Conservation (phyloP, 2,329 filamentous ascomycete species). For the Talaromyces albobiverticillius region DNA sequence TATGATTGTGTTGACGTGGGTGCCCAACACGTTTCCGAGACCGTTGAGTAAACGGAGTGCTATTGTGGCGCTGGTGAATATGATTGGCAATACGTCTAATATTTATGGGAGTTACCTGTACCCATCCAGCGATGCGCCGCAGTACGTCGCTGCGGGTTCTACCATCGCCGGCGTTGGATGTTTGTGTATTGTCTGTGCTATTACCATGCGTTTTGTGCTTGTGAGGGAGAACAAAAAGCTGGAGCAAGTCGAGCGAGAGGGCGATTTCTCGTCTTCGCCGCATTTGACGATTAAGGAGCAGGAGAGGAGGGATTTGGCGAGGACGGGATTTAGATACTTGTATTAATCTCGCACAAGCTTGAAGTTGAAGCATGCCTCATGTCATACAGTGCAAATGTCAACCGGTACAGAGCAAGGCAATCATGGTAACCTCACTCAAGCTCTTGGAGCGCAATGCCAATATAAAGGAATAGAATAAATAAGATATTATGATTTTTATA, state of each 20-base stretch:
- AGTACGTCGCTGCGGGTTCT: background rate
- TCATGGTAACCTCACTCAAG: no score
- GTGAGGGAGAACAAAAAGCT: background rate
- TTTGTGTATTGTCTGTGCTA: background rate
- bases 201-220: background rate
- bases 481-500: background rate
- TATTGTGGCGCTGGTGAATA: conserved; percentile 35
- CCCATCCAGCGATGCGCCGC: background rate
- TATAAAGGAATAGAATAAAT: no score
- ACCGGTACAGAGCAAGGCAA: no score
- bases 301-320: background rate
- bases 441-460: no score
- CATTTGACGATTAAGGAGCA: background rate
- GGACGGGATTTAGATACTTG: background rate
- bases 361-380: no score
- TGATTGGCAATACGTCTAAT: conserved; percentile 25
- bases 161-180: background rate
- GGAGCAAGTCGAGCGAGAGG: background rate
- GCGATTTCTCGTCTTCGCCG: background rate
- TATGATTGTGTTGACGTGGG: conserved; percentile 37
- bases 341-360: background rate
- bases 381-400: no score
- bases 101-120: background rate
- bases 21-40: conserved; percentile 32
- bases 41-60: conserved; percentile 39